These are phyloP conservation scores for Elsinoe fawcettii DNA, from an alignment of 2,329 filamentous ascomycete species.

Conservation along the genomic window DNA sequence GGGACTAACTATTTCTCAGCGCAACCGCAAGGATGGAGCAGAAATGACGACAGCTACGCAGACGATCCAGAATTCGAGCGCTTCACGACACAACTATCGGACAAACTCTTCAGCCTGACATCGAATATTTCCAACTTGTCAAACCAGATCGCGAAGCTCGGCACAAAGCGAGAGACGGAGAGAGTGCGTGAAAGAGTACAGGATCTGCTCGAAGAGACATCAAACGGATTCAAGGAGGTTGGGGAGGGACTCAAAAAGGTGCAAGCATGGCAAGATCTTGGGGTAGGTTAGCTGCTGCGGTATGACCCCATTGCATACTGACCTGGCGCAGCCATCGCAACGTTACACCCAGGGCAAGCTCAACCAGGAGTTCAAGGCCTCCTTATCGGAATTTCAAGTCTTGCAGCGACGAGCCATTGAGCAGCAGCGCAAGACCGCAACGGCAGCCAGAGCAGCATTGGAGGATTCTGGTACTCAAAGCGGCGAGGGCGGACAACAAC, in stretches of 20 bases:
- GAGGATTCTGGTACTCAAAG: conserved; percentile 41
- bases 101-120: conserved; percentile 81
- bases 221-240: conserved; percentile 79
- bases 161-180: conserved; percentile 85
- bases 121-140: conserved; percentile 79
- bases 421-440: conserved; percentile 80
- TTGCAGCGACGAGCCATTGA: conserved; percentile 87
- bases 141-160: conserved; percentile 75
- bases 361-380: conserved; percentile 83
- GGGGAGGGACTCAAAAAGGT: conserved; percentile 91
- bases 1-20: conserved; percentile 30
- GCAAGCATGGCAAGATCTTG: conserved; percentile 61
- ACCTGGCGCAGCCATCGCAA: conserved; percentile 64
- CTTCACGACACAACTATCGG: conserved; percentile 74
- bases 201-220: conserved; percentile 76
- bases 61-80: conserved; percentile 90
- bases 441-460: conserved; percentile 71
- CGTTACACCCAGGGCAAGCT: conserved; percentile 95
- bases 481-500: conserved; percentile 48
- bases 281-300: conserved; percentile 48
- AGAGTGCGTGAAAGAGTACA: conserved; percentile 85
- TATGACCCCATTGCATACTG: conserved; percentile 13
- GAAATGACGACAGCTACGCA: conserved; percentile 66
- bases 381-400: conserved; percentile 81
- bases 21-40: conserved; percentile 59